phyloP scores from a whole-genome alignment of 352 stramenopile species.

The Pilasporangium apinafurcum region DNA sequence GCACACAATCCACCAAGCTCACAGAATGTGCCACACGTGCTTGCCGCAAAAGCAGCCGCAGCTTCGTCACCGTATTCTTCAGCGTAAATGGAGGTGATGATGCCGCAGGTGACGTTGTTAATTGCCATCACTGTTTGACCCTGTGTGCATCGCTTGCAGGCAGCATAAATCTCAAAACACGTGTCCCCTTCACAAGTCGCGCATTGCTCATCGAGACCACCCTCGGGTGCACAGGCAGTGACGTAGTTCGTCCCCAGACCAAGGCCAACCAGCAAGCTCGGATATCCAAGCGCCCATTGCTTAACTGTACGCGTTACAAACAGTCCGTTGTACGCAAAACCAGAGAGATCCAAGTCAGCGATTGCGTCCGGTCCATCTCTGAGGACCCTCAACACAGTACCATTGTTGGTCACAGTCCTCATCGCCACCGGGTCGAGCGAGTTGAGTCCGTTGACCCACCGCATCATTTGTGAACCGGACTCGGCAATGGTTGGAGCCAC shows the following conservation, averaged over 20 bases:
- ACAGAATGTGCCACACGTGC: slow-evolving; percentile 27
- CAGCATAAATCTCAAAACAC: slow-evolving; percentile 22
- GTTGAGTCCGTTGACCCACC: slow-evolving; percentile 73
- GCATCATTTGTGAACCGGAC: slow-evolving; percentile 59
- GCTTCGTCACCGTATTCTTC: slow-evolving; percentile 25
- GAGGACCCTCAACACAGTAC: slow-evolving; percentile 42
- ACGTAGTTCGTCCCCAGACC: slow-evolving; percentile 52
- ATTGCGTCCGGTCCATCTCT: slow-evolving; percentile 18
- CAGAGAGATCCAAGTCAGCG: slow-evolving; percentile 33
- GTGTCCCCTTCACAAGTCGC: slow-evolving; percentile 22
- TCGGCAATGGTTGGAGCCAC: slow-evolving; percentile 18
- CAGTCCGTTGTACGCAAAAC: slow-evolving; percentile 73
- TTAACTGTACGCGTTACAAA: slow-evolving; percentile 49
- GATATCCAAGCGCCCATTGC: slow-evolving; percentile 69
- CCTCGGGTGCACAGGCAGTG: slow-evolving; percentile 19
- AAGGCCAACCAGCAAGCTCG: slow-evolving; percentile 58
- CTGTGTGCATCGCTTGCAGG: slow-evolving; percentile 29
- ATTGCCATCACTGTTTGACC: slow-evolving; percentile 25
- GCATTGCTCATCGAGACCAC: slow-evolving; percentile 33
- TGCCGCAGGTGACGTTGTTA: slow-evolving; percentile 37
- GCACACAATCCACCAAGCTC: slow-evolving; percentile 33
- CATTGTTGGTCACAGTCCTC: slow-evolving; percentile 40
- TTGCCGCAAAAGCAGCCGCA: slow-evolving; percentile 21
- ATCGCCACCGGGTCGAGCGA: slow-evolving; percentile 60
- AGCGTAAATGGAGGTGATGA: slow-evolving; percentile 34